Conservation (phyloP, 164 flowering plant species). For the Cinnamomum micranthum region DNA sequence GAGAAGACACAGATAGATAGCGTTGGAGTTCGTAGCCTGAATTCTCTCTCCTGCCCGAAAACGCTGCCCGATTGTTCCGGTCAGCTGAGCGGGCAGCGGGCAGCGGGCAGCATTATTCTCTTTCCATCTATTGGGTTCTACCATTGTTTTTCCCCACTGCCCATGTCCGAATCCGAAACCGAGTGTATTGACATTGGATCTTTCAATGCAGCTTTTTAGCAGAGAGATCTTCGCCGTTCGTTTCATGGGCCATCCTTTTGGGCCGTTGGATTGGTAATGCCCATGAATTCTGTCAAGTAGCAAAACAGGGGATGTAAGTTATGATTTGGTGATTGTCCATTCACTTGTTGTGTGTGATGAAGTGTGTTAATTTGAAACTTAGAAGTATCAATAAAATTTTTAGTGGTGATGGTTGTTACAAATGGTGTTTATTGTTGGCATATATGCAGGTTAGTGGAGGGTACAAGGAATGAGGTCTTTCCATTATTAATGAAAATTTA, state of each 20-base stretch:
- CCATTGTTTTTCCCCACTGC: background rate
- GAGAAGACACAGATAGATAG: background rate
- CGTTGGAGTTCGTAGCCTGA: background rate
- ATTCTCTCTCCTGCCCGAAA: background rate
- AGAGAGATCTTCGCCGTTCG: background rate
- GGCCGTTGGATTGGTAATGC: background rate
- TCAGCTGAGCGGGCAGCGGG: background rate
- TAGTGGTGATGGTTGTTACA: too few relatives aligned
- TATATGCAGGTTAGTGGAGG: too few relatives aligned
- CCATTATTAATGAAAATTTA: too few relatives aligned
- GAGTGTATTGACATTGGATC: background rate
- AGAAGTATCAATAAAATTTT: too few relatives aligned
- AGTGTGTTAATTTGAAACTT: too few relatives aligned
- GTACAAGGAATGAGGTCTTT: too few relatives aligned
- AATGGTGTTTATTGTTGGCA: too few relatives aligned
- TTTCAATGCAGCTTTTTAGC: background rate
- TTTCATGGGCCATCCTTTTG: background rate
- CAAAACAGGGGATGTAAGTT: too few relatives aligned
- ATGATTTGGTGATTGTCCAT: too few relatives aligned
- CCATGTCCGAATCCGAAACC: background rate
- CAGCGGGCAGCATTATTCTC: background rate
- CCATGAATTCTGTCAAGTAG: too few relatives aligned
- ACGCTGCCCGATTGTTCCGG: background rate
- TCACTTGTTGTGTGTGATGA: too few relatives aligned
- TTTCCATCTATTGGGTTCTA: background rate